These are phyloP conservation scores for Cyberlindnera euphorbiae DNA, from an alignment of 805 yeast genomes.

Conservation along the genomic window DNA sequence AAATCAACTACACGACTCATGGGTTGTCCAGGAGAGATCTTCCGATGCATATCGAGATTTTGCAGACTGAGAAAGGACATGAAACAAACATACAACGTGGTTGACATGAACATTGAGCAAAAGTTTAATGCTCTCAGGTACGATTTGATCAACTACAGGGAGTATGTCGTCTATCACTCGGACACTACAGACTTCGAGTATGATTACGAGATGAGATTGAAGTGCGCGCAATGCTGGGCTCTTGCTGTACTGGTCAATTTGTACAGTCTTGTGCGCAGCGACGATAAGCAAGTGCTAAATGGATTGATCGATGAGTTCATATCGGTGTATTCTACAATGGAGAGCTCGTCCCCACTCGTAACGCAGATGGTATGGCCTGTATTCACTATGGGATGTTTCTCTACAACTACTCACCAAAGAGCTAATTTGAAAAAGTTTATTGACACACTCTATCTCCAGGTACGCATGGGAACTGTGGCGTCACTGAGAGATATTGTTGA, in stretches of 20 bases:
- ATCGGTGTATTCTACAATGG: slow-evolving; percentile 40
- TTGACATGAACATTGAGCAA: slow-evolving; percentile 13
- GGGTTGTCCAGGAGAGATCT: slow-evolving; percentile 60
- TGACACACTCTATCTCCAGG: slow-evolving; percentile 40
- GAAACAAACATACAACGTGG: slow-evolving; percentile 17
- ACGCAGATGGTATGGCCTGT: slow-evolving; percentile 66
- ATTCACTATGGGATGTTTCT: slow-evolving; percentile 44
- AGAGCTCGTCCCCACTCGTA: slow-evolving; percentile 41
- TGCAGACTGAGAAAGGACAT: slow-evolving; percentile 33
- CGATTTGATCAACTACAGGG: slow-evolving; percentile 40
- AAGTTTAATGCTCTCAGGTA: slow-evolving; percentile 32
- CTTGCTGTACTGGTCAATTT: slow-evolving; percentile 33
- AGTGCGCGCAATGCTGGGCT: slow-evolving; percentile 57
- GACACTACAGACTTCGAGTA: slow-evolving; percentile 28
- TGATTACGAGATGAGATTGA: slow-evolving; percentile 38
- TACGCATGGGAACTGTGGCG: slow-evolving; percentile 49
- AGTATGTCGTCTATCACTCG: slow-evolving; percentile 33
- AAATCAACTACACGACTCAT: slow-evolving; percentile 49
- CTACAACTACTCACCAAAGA: slow-evolving; percentile 32
- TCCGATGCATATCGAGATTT: slow-evolving; percentile 40
- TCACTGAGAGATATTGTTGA: slow-evolving; percentile 39
- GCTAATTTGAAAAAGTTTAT: slow-evolving; percentile 29
- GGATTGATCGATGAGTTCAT: slow-evolving; percentile 42
- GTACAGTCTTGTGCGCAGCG: slow-evolving; percentile 29
- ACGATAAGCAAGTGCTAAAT: slow-evolving; percentile 27